Base-by-base conservation (phyloP, 257 asterid genomes). In the Lycium ferocissimum region DNA sequence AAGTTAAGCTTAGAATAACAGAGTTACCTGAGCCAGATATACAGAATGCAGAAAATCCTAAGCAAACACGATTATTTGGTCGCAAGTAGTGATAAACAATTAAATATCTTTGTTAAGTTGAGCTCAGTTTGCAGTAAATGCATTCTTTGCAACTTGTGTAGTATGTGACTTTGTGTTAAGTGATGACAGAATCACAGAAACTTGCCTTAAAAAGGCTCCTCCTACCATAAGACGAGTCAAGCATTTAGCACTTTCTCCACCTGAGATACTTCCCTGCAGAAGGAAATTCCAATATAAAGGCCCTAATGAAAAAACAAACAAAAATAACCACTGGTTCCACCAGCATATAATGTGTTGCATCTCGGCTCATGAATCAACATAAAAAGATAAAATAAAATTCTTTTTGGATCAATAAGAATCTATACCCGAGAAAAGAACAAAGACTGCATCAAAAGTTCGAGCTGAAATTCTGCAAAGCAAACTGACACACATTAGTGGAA, bases 381-480 rank as follows among this genome's bases (percentile, higher is more conserved):
- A 20, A 40, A 71, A 53, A 26, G 63, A 76, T 13, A 51, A 12
- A 26, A 49, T n/a, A 11, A 14, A 58, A 83, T 17, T 56, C 22
- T 81, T 81, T 47, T 40, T 49, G 37, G 61, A 63, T 69, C 71
- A 7, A 38, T 15, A 63, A 83, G 73, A 81, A 40, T 18, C 22
- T 26, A 26, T 91, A 97, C 99, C 97, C 98, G 97, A 84, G 98
- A 94, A 89, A 95, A 95, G 87, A 90, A 88, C 56, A 97, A 93
- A 11, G 98, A 97, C 89, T 97, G 99, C 98, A 95, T 97, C 91
- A 95, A 87, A 79, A 97, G 96, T 89, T 95, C 99, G 53, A 97
- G 96, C 97, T 88, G 98, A 91, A 97, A 97, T 59, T 95, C 99
- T 97, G 98, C 92, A 93, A 87, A 84, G 87, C 76, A 85, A 40